Evolutionary conservation across 2,329 filamentous ascomycete genomes (phyloP).

Genomic region (Falciphora oryzae): DNA sequence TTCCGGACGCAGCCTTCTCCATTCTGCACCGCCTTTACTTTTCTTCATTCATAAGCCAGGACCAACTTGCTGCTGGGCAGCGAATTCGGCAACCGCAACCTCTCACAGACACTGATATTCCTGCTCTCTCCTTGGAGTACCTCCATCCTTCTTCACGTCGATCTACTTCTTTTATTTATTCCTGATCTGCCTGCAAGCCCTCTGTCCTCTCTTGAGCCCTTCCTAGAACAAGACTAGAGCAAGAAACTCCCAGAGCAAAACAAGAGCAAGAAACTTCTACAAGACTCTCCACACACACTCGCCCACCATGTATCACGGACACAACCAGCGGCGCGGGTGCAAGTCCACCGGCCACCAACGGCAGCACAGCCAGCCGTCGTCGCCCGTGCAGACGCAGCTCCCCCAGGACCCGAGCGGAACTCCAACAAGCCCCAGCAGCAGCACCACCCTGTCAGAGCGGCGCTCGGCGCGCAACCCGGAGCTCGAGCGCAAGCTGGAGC

Average conservation of each 20-base stretch:
- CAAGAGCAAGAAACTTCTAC: background rate
- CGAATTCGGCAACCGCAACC: background rate
- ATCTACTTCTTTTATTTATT: background rate
- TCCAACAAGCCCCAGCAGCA: background rate
- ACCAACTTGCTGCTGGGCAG: slow-evolving; percentile 10
- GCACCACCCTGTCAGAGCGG: slow-evolving; percentile 20
- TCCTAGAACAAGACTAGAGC: background rate
- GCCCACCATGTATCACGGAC: slow-evolving; percentile 2
- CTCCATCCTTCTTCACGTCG: background rate
- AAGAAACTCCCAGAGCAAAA: background rate
- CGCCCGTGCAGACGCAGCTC: background rate
- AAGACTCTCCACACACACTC: background rate
- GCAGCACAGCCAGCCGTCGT: slow-evolving; percentile 9
- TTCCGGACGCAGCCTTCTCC: background rate
- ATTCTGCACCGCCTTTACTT: background rate
- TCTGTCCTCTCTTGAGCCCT: background rate
- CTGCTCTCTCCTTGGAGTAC: background rate
- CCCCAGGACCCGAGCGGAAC: background rate
- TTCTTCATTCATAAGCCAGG: background rate
- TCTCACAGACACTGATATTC: slow-evolving; percentile 4
- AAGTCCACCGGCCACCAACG: slow-evolving; percentile 11
- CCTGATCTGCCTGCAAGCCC: background rate
- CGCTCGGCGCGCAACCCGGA: slow-evolving; percentile 40
- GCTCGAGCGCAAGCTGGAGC: slow-evolving; percentile 55
- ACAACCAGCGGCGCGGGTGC: background rate